phyloP scores from a whole-genome alignment of 1,139 yeast genomes.

The Geotrichum siamense region DNA sequence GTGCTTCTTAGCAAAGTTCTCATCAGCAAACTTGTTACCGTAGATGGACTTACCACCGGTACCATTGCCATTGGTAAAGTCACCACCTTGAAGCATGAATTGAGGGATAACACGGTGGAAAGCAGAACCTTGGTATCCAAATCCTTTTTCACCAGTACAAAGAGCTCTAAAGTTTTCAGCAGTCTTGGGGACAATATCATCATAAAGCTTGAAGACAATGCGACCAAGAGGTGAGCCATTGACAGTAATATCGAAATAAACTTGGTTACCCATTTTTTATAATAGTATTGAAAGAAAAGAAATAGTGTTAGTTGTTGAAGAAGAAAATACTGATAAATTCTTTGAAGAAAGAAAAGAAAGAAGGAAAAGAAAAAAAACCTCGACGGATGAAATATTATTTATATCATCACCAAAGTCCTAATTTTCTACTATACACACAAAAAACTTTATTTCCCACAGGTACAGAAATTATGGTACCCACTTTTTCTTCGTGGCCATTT shows the following conservation, averaged over 20 bases:
- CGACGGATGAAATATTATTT: too few species aligned
- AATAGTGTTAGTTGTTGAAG: too few species aligned
- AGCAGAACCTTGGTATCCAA: slow-evolving; percentile 81
- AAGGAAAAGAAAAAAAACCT: too few species aligned
- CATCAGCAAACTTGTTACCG: slow-evolving; percentile 93
- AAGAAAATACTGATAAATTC: too few species aligned
- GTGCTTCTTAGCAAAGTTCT: slow-evolving; percentile 84
- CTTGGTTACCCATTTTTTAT: too few species aligned
- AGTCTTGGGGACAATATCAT: slow-evolving; percentile 95
- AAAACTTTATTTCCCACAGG: too few species aligned
- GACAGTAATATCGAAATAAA: slow-evolving; percentile 71
- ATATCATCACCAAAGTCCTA: too few species aligned
- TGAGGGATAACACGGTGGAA: slow-evolving; percentile 99
- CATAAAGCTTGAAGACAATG: slow-evolving; percentile 75
- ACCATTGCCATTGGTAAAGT: slow-evolving; percentile 70
- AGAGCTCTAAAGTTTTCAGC: slow-evolving; percentile 97
- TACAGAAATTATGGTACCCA: too few species aligned
- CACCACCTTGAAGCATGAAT: slow-evolving; percentile 97
- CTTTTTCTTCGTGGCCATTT: too few species aligned
- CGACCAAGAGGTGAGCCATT: slow-evolving; percentile 57
- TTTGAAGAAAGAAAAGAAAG: too few species aligned
- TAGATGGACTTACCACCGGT: slow-evolving; percentile 99
- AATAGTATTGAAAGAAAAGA: too few species aligned
- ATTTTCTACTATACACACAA: too few species aligned
- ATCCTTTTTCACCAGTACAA: slow-evolving; percentile 96